Percentiles rank a stretch among this genome's conserved stretches.
Evolutionary conservation across 140 eudicot genomes (phyloP).

Genomic region (Erigeron philadelphicus): DNA sequence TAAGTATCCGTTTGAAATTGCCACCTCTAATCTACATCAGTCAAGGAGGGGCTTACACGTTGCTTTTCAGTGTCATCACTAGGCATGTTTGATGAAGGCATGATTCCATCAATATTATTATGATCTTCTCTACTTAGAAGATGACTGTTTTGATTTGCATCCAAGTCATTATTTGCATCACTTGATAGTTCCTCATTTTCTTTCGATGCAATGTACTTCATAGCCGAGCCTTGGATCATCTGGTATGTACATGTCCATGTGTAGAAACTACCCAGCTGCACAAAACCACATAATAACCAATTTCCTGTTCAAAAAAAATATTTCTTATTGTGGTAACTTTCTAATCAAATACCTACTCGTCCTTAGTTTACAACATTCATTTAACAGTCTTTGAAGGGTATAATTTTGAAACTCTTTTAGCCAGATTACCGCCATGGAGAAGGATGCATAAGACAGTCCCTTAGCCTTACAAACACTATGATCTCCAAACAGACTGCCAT

Average conservation of each 20-base stretch:
- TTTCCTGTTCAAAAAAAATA: not conserved
- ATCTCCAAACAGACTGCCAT: conserved; percentile 92
- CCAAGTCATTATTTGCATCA: conserved; percentile 45
- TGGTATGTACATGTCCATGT: conserved; percentile 89
- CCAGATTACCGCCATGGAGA: conserved; percentile 87
- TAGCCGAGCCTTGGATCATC: conserved; percentile 49
- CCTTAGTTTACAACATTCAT: not conserved
- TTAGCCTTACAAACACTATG: conserved; percentile 43
- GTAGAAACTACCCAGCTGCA: conserved; percentile 74
- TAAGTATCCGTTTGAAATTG: not conserved
- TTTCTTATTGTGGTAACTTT: conserved; percentile 1
- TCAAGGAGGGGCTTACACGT: conserved; percentile 28
- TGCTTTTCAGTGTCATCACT: conserved; percentile 32
- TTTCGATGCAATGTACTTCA: conserved; percentile 32
- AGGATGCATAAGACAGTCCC: conserved; percentile 83
- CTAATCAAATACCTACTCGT: not conserved
- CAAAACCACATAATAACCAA: not conserved
- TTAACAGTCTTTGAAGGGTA: not conserved
- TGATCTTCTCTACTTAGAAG: conserved; percentile 41
- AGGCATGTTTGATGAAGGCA: conserved; percentile 26
- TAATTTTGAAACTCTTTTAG: not conserved
- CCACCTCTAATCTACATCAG: not conserved
- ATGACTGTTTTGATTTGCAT: conserved; percentile 44
- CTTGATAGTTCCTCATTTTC: conserved; percentile 25
- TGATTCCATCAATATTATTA: conserved; percentile 25